phyloP scores from a whole-genome alignment of 2,329 filamentous ascomycete genomes.

The Arthrobotrys pseudoclavata region DNA sequence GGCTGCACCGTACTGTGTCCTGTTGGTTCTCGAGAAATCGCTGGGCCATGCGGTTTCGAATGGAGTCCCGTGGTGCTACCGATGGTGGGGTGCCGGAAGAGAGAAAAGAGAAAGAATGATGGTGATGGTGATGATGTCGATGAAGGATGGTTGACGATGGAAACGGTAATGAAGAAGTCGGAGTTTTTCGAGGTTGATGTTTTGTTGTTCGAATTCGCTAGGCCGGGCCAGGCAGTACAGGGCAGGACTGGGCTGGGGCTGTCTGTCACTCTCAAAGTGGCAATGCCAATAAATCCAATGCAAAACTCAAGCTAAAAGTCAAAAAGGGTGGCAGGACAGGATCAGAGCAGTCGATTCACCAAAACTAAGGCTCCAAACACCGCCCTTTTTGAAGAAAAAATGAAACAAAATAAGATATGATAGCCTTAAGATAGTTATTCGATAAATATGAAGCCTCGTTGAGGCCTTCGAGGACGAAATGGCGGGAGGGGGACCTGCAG shows the following conservation, averaged over 20 bases:
- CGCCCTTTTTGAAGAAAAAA: background rate
- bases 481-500: background rate
- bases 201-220: constrained; percentile 18
- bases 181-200: constrained; percentile 14
- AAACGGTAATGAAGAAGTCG: constrained; percentile 12
- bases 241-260: constrained; percentile 18
- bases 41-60: constrained; percentile 2
- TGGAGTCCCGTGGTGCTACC: constrained; percentile 2
- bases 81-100: background rate
- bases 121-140: constrained; percentile 13
- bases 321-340: constrained; percentile 27
- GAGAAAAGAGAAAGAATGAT: background rate
- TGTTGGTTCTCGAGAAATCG: constrained; percentile 30
- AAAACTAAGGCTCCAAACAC: constrained; percentile 5
- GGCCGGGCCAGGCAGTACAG: constrained; percentile 6
- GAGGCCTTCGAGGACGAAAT: background rate
- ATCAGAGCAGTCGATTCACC: background rate
- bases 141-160: background rate
- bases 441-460: background rate
- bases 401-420: background rate
- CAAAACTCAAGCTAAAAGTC: constrained; percentile 19
- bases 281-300: constrained; percentile 42
- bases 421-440: background rate
- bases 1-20: constrained; percentile 50
- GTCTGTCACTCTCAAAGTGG: constrained; percentile 39